Base-by-base conservation (phyloP, 192 early-diverging fungal species). In the Coemansia sp. region DNA sequence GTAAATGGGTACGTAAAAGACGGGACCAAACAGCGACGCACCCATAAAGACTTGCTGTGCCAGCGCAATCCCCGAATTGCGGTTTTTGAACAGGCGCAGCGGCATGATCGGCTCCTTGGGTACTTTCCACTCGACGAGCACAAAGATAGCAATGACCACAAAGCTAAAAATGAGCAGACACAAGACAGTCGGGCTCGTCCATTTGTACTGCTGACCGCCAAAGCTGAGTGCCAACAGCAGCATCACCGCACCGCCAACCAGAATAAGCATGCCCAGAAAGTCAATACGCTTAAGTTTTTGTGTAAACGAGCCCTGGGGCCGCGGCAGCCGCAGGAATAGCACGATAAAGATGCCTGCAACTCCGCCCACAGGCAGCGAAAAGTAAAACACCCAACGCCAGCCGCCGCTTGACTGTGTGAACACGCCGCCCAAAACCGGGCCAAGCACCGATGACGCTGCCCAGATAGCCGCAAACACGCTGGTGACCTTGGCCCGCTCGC, bases 131-230 rank as follows among this genome's bases (percentile, higher is more conserved):
- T 91, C 86, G 23, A 57, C 46, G 1, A 66, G 69, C 23, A 63
- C 86, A 55, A 90, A 81, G 4, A 87, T 9, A 11, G 52, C 78
- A 10, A 91, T 59, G 0, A 89, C 42, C 2, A 84, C 25, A 14
- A 70, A 53, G 12, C 82, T 72, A 12, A 86, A 66, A 9, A 84
- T 61, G 21, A 90, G 72, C 25, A 87, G 69, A 0, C 59, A 71
- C 59, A 94, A 83, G 3, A 89, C 83, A 15, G 78, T 60, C 2
- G 90, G 68, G 26, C 79, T 81, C 17, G 68, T 66, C 94, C 92
- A 95, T 5, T 81, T 69, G 81, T 90, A 90, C 10, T 74, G 67
- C 47, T 68, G 68, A 15, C 94, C 94, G 53, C 92, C 94, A 69
- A 85, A 86, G 36, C 84, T 86, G 42, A 91, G 75, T 0, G 92